These are phyloP conservation scores for Candida awuae DNA, from an alignment of 805 yeast species.

Conservation along the genomic window DNA sequence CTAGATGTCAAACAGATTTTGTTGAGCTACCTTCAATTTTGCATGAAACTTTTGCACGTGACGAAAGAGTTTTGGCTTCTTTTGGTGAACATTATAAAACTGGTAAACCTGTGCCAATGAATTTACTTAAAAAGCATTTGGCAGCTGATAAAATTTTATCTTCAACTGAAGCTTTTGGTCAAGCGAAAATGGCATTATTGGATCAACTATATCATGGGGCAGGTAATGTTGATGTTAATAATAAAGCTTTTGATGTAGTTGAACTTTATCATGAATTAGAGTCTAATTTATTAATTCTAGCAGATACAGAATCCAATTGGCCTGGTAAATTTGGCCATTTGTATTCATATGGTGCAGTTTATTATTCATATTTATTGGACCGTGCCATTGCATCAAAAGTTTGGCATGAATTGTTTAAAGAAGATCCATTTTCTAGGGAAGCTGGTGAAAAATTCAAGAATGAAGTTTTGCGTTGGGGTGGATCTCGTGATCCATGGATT, in stretches of 20 bases:
- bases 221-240: constrained; percentile 25
- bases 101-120: constrained; percentile 47
- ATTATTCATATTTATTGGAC: constrained; percentile 86
- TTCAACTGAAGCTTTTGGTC: constrained; percentile 73
- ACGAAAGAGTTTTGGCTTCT: constrained; percentile 61
- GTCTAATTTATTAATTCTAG: constrained; percentile 47
- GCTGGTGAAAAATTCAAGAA: constrained; percentile 73
- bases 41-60: constrained; percentile 88
- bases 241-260: constrained; percentile 46
- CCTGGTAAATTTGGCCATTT: constrained; percentile 92
- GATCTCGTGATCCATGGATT: constrained; percentile 81
- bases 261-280: constrained; percentile 62
- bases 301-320: constrained; percentile 72
- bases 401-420: constrained; percentile 64
- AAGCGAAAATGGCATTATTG: constrained; percentile 79
- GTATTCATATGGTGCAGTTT: constrained; percentile 88
- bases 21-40: constrained; percentile 95
- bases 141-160: constrained; percentile 45
- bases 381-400: constrained; percentile 84
- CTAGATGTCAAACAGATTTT: constrained; percentile 92
- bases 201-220: constrained; percentile 71
- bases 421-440: constrained; percentile 59
- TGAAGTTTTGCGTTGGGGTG: constrained; percentile 85
- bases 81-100: constrained; percentile 71
- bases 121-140: constrained; percentile 38